Evolutionary conservation across 257 asterid genomes (phyloP), one percentile per base, ranked within the genome.

Genomic region (Fraxinus quadrangulata): DNA sequence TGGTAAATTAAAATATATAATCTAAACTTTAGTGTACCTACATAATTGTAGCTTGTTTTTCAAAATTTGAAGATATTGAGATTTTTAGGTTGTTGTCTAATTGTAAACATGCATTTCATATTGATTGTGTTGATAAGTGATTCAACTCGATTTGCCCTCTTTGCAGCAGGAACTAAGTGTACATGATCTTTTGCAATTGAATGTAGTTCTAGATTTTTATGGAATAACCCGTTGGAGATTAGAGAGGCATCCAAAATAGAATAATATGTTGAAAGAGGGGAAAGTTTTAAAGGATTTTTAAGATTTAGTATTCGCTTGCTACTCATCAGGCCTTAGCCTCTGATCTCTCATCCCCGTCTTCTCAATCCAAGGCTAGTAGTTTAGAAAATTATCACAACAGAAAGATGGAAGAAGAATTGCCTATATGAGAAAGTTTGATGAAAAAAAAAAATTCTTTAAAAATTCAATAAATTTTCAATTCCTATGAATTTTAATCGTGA

Each of bases 101-200:
- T 39, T 91, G 96, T 75, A 84, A 80, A 31, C 96, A 91, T 75
- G 92, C 87, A 0, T 91, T 91, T 16, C 96, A 91, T 76, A 80
- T 88, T 0, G 83, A 69, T 34, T 91, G 94, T 67, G 85, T 91
- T 74, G 96, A 91, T 39, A 80, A 23, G 47, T 91, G 96, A 94
- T 86, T 91, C 94, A 1, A 89, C 70, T 77, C 94, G 13, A 89
- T 91, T 17, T 91, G 94, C 36, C 96, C 94, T 0, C 92, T 91
- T 66, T 91, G 96, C 76, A 61, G 77, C 78, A 72, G 0, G 72
- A 75, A 59, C 79, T 91, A 49, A 72, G 71, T 67, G 61, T 70
- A 0, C 87, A 83, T 2, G 92, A 89, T 77, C 86, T 13, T 56
- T 82, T 2, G 0, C 74, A 82, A 10, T 34, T 76, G 21, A 71